Evolutionary conservation across 768 basidiomycete species (phyloP).

Genomic region (Hericium rajendrae): DNA sequence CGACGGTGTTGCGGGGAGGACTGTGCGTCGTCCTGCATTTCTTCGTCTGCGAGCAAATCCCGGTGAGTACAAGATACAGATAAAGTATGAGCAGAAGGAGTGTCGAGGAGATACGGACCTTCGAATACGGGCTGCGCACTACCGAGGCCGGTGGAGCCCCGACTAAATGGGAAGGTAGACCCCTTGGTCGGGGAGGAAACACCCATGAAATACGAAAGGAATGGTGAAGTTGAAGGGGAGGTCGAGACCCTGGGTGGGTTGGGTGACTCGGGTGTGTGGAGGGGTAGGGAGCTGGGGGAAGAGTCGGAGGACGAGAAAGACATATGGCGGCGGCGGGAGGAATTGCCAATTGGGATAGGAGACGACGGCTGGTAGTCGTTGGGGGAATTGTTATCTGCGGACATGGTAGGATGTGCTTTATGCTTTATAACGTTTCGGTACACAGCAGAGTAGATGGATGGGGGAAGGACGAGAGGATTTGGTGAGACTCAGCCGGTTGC

Average conservation of each 20-base stretch:
- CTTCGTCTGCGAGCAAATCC: conserved; percentile 4
- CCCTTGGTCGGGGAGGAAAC: conserved; percentile 5
- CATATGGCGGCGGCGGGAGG: conserved; percentile 6
- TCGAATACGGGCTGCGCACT: conserved; percentile 4
- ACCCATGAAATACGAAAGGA: conserved; percentile 13
- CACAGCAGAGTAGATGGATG: not conserved
- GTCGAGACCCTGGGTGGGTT: conserved; percentile 3
- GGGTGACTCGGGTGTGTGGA: conserved; percentile 8
- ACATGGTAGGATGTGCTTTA: conserved; percentile 1
- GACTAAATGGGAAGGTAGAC: conserved; percentile 7
- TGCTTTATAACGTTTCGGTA: not conserved
- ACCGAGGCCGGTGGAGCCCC: conserved; percentile 6
- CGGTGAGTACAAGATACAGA: not conserved
- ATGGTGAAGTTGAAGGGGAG: conserved; percentile 10
- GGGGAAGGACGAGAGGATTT: conserved; percentile 1
- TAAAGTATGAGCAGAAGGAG: no score
- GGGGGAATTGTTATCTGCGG: conserved; percentile 1
- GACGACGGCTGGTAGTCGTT: conserved; percentile 4
- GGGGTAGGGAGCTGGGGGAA: conserved; percentile 6
- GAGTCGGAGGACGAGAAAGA: conserved; percentile 9
- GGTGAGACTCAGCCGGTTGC: not conserved
- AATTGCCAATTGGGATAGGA: conserved; percentile 10
- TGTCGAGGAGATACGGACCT: conserved; percentile 1
- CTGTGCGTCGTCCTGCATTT: conserved; percentile 5
- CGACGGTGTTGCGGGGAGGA: conserved; percentile 25